These are phyloP conservation scores for Penicillium waksmanii DNA, from an alignment of 495 filamentous ascomycete species.

Conservation along the genomic window DNA sequence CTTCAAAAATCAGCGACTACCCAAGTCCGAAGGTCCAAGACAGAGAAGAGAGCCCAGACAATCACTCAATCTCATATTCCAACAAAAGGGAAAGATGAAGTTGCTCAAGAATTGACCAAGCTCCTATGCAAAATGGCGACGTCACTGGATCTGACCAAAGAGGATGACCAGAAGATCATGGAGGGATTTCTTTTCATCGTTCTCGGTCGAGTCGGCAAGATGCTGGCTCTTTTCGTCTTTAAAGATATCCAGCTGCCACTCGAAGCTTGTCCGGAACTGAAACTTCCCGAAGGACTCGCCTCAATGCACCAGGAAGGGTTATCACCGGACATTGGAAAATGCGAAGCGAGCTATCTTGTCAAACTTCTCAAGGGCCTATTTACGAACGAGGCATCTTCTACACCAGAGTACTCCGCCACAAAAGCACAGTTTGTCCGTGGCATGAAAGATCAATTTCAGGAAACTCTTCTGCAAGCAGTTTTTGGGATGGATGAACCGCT, in stretches of 20 bases:
- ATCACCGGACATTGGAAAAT: slow-evolving; percentile 23
- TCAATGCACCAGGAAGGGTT: slow-evolving; percentile 25
- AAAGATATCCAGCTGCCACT: slow-evolving; percentile 30
- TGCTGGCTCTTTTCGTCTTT: slow-evolving; percentile 46
- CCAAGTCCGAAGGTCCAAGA: neutral
- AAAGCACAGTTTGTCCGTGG: slow-evolving; percentile 22
- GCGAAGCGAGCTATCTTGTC: slow-evolving; percentile 42
- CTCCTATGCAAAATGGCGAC: slow-evolving; percentile 36
- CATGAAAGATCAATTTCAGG: slow-evolving; percentile 40
- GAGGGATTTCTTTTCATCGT: slow-evolving; percentile 45
- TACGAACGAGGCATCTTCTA: slow-evolving; percentile 4
- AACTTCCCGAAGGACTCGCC: slow-evolving; percentile 34
- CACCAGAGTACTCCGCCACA: neutral
- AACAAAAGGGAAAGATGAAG: slow-evolving; percentile 20
- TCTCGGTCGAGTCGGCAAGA: slow-evolving; percentile 39
- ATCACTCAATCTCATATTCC: neutral
- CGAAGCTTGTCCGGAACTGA: slow-evolving; percentile 29
- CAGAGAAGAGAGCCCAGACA: neutral
- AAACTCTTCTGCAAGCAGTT: slow-evolving; percentile 44
- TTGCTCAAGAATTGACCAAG: slow-evolving; percentile 20
- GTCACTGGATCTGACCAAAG: slow-evolving; percentile 27
- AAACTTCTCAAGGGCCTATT: slow-evolving; percentile 42
- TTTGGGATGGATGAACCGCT: slow-evolving; percentile 37
- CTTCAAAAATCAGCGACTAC: neutral
- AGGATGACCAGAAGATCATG: slow-evolving; percentile 35